phyloP scores from a whole-genome alignment of 2,329 filamentous ascomycete genomes.

The Alternaria atra region DNA sequence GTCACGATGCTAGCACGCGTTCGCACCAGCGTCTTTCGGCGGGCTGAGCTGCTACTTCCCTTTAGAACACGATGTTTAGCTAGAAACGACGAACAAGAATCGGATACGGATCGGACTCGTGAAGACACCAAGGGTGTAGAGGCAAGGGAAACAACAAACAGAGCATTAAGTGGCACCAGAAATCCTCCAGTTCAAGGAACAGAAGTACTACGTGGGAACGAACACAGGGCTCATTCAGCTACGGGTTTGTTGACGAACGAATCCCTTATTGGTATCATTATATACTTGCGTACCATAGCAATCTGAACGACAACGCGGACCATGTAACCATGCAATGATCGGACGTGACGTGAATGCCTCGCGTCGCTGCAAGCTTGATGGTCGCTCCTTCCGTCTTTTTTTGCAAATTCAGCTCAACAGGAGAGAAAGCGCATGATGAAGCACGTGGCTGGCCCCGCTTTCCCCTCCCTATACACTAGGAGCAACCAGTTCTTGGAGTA shows the following conservation, averaged over 20 bases:
- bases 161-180: not conserved
- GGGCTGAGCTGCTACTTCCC: not conserved
- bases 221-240: not conserved
- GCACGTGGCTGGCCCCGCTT: not conserved
- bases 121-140: not conserved
- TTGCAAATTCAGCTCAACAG: not conserved
- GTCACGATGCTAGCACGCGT: not conserved
- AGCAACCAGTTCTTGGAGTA: not conserved
- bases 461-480: not conserved
- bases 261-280: no score
- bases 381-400: not conserved
- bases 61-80: not conserved
- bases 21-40: not conserved
- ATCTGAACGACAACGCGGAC: not conserved
- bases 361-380: not conserved
- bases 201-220: not conserved
- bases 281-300: not conserved
- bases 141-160: not conserved
- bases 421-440: not conserved
- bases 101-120: not conserved
- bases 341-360: not conserved
- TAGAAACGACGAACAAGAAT: not conserved
- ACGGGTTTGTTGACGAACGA: not conserved
- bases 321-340: not conserved
- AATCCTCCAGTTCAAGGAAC: not conserved